Evolutionary conservation across 345 rosid genomes (phyloP).

Genomic region (Eutrema japonicum): DNA sequence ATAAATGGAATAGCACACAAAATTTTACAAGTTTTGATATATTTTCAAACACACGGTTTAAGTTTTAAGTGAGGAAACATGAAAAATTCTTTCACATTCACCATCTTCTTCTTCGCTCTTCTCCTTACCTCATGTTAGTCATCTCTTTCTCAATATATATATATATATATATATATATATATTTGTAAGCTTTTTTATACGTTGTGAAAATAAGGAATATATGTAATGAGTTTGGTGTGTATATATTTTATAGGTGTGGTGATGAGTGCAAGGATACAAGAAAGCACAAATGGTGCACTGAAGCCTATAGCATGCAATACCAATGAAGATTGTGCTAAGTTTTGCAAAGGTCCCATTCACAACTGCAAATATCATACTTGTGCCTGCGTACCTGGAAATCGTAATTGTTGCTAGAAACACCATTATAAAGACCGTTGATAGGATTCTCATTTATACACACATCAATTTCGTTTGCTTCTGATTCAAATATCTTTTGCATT

Average conservation of each 20-base stretch:
- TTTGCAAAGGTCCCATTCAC: slow-evolving; percentile 34
- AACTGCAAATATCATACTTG: slow-evolving; percentile 20
- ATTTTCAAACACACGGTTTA: neutral
- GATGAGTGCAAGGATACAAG: slow-evolving; percentile 33
- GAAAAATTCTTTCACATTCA: slow-evolving; percentile 28
- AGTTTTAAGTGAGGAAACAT: slow-evolving; percentile 3
- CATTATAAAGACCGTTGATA: too few species aligned
- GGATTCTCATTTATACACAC: too few species aligned
- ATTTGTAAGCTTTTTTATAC: too few species aligned
- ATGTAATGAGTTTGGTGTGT: too few species aligned
- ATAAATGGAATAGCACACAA: slow-evolving; percentile 8
- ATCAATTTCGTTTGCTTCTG: too few species aligned
- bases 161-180: too few species aligned
- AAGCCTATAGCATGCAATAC: slow-evolving; percentile 37
- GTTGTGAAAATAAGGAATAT: too few species aligned
- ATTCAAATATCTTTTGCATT: too few species aligned
- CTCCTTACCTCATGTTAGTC: neutral
- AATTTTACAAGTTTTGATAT: neutral
- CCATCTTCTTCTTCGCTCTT: slow-evolving; percentile 29
- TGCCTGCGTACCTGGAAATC: neutral
- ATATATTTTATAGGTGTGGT: slow-evolving; percentile 15
- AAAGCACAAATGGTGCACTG: neutral
- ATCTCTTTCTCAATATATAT: too few species aligned
- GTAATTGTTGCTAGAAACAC: too few species aligned
- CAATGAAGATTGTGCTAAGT: slow-evolving; percentile 33